phyloP scores from a whole-genome alignment of 2,329 filamentous ascomycete species.

The Talaromyces amestolkiae region DNA sequence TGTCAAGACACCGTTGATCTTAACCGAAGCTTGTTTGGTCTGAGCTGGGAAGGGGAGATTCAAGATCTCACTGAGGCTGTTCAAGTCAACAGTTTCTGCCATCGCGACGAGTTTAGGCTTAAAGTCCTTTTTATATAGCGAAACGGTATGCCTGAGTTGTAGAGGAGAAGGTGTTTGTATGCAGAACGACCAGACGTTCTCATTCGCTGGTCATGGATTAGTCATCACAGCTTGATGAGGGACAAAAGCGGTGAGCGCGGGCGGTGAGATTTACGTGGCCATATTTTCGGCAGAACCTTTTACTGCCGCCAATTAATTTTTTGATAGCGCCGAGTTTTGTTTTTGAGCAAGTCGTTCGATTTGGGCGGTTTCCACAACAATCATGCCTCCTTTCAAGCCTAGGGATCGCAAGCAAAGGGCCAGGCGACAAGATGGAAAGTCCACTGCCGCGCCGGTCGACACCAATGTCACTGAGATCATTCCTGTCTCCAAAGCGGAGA shows the following conservation, averaged over 20 bases:
- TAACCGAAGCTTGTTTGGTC: constrained; percentile 58
- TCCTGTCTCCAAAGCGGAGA: constrained; percentile 52
- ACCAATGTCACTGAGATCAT: constrained; percentile 43
- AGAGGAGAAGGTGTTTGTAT: neutral
- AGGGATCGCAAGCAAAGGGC: constrained; percentile 59
- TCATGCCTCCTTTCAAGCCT: constrained; percentile 52
- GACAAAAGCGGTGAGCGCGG: constrained; percentile 19
- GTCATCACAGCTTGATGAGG: neutral
- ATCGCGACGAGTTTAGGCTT: constrained; percentile 21
- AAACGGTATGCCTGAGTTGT: neutral
- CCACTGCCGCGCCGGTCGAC: constrained; percentile 41
- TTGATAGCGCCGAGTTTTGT: constrained; percentile 22
- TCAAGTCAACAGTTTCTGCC: constrained; percentile 27
- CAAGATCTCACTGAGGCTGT: constrained; percentile 40
- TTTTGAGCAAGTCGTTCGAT: constrained; percentile 1
- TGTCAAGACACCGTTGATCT: constrained; percentile 67
- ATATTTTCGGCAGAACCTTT: constrained; percentile 26
- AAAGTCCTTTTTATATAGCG: neutral
- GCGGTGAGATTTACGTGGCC: constrained; percentile 24
- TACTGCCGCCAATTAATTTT: constrained; percentile 21
- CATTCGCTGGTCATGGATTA: constrained; percentile 5
- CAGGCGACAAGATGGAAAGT: constrained; percentile 32
- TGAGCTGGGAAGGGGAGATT: constrained; percentile 65
- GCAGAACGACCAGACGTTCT: neutral
- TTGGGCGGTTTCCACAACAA: constrained; percentile 7